Evolutionary conservation across 2,329 filamentous ascomycete species (phyloP), one percentile per base, ranked within the genome.

Genomic region (Cladobotryum protrusum): DNA sequence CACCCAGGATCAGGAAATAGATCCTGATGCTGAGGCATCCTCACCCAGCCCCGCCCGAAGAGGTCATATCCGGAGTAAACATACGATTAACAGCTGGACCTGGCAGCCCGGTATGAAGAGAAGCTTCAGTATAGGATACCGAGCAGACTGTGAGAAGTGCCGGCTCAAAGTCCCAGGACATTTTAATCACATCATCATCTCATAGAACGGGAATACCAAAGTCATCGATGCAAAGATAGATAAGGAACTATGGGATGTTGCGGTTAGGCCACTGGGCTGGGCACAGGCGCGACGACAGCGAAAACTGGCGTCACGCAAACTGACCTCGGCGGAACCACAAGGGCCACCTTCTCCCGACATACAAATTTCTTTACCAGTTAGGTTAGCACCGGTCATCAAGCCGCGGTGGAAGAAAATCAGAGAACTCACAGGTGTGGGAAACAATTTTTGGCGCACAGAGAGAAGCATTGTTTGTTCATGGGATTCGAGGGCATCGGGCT

Each of bases 121-220:
- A 63, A 82, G 78, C 54, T 85, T 90, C 64, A 87, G 85, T 59
- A 89, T 90, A 80, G 87, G 87, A 45, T 90, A 85, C 69, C 75
- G 86, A 55, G 77, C 83, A 12, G 86, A 89, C 65, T 91, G 87
- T 63, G 86, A 89, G 54, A 89, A 89, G 67, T 91, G 87, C 67
- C 78, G 77, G 41, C 75, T 79, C 63, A 86, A 83, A 63, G 84
- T 89, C 7, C 86, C 87, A 0, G 87, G 87, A 1, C 87, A 91
- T 63, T 90, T 89, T 63, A 89, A 86, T 61, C 87, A 91, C 67
- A 88, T 90, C 52, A 82, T 89, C 55, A 76, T 83, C 59, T 81
- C 79, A 43, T 82, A 81, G 73, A 55, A 60, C 20, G 60, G 62
- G 18, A 48, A 54, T 46, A 60, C 53, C 20, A 56, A 52, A 49